Evolutionary conservation across 176 grass and related monocot genomes (phyloP), one percentile per base, ranked within the genome.

Genomic region (Juncus inflexus): DNA sequence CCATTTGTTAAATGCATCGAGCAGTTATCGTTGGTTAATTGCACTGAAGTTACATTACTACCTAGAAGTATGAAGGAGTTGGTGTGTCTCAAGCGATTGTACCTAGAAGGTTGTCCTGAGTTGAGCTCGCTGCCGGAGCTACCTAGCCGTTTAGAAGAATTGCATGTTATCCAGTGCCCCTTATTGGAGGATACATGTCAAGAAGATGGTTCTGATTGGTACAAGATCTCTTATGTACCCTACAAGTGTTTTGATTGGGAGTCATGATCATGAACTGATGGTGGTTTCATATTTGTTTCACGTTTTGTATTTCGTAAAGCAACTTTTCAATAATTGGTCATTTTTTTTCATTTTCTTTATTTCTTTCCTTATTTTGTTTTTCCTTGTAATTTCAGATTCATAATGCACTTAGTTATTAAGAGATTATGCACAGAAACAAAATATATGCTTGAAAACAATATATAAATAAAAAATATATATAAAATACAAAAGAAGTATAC

Each of bases 171-270:
- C 37, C 13, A 67, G 42, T 67, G 63, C 40, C 63, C 63, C 15
- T 37, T 67, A 49, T 19, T 67, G 45, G 45, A 67, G 63, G 63
- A 67, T 11, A 45, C 42, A 52, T 67, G 63, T 37, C 12, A 67
- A 15, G 63, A 67, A 67, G 9, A 35, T 42, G 63, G 63, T 40
- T 40, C 63, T 47, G 63, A 67, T 67, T 67, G 63, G 63, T 45
- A 67, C 37, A 67, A 67, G 4, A 67, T 67, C 11, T 67, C 63
- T 45, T 42, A 67, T 42, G 42, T 67, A 45, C 63, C 63, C 45
- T 42, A 67, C 63, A 45, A 15, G n/a, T 67, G n/a, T 67, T 13
- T 67, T 67, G 63, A 67, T 49, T 49, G 9, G 6, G 57, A 61
- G 35, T 61, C 5, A 12, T 7, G 57, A 47, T 5, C 9, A 47